These are phyloP conservation scores for Quercus agrifolia DNA, from an alignment of 306 rosid genomes.

Conservation along the genomic window DNA sequence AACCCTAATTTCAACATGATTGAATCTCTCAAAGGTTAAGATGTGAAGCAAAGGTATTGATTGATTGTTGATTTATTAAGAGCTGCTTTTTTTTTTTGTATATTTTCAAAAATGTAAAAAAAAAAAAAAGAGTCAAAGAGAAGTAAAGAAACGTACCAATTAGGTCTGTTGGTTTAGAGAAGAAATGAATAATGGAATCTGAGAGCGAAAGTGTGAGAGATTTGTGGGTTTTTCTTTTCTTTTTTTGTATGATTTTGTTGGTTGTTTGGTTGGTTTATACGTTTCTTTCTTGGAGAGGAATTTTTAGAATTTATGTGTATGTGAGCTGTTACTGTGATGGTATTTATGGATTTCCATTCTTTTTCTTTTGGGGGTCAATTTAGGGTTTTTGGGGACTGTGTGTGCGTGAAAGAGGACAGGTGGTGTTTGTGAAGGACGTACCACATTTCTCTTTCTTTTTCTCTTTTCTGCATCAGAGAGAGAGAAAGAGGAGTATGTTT, in stretches of 20 bases:
- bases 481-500: not conserved
- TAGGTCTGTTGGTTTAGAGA: constrained; percentile 19
- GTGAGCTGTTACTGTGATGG: constrained; percentile 24
- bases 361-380: not conserved
- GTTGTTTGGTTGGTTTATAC: not conserved
- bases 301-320: not conserved
- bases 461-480: constrained; percentile 9
- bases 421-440: not conserved
- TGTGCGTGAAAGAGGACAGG: not conserved
- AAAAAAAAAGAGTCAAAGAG: not conserved
- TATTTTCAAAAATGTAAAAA: too few species aligned
- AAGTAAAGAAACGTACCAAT: constrained; percentile 46
- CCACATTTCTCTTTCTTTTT: not conserved
- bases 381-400: constrained; percentile 16
- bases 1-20: constrained; percentile 37
- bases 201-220: constrained; percentile 5
- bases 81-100: not conserved
- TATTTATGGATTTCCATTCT: constrained; percentile 42
- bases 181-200: constrained; percentile 62
- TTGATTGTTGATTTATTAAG: not conserved
- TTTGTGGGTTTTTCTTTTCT: not conserved
- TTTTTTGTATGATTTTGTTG: not conserved
- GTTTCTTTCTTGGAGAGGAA: not conserved
- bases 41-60: constrained; percentile 1
- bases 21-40: not conserved